Base-by-base conservation (phyloP, 495 filamentous ascomycete species). In the Copromyces sp. region DNA sequence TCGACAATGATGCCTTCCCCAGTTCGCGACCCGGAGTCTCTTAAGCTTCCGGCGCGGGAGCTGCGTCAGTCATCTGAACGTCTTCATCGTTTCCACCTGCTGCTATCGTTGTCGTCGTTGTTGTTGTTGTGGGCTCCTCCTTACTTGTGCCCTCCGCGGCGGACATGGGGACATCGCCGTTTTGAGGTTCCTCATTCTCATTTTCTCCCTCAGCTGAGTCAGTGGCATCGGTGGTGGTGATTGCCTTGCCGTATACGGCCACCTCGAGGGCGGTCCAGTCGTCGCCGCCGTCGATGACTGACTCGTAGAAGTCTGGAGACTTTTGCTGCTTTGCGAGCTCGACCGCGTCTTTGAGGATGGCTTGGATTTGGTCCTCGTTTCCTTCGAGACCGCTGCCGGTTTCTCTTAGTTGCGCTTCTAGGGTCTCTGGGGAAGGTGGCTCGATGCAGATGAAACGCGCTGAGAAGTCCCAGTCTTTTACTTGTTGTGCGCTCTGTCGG, bases 401-500 rank as follows among this genome's bases (percentile, higher is more conserved):
- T 3, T 87, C 73, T n/a, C 71, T 84, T 53, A 94, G 79, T 69
- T 90, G 83, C 73, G 83, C 77, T 77, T 93, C 90, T 16, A 94
- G 81, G 20, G 86, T 84, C 37, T 91, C 86, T 32, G 89, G 61
- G 3, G 85, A 87, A 0, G 92, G 90, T 1, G 93, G 92, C 11
- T 87, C 82, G 68, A 96, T 81, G 79, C 95, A 93, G 45, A 95
- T 77, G 75, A 91, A 91, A 4, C 92, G 86, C 24, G 92, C 90
- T 70, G 89, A 84, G 70, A 92, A 88, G 74, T 90, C 86, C 44
- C 87, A 87, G 72, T 88, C 87, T 77, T 91, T 93, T 59, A 93
- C 88, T 81, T 83, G 80, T 91, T 94, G 84, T 86, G 92, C 74
- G 89, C 90, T 73, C 94, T 91, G 82, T 32, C 1, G 69, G 38